A percentile compares a stretch with the other conserved stretches of the same genome.
Evolutionary conservation across 495 filamentous ascomycete species (phyloP).

Genomic region (Neurospora sp.): DNA sequence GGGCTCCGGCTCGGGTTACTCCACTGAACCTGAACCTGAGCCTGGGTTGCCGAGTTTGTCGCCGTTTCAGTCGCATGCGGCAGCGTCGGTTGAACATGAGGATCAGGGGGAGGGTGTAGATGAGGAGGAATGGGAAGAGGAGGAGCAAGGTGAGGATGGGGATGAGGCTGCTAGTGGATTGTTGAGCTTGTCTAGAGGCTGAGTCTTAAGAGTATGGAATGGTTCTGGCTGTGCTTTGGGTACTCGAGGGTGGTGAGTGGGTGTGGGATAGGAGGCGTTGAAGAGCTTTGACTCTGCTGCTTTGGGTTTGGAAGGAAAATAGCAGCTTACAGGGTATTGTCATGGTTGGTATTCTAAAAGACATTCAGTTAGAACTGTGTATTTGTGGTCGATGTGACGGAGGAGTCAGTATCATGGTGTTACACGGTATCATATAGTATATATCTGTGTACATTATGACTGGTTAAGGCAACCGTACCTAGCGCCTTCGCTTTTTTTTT

Average conservation of each 20-base stretch:
- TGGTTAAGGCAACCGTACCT: background rate
- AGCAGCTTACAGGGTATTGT: background rate
- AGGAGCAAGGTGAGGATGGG: constrained; percentile 3
- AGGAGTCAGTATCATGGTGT: background rate
- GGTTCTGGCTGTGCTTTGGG: background rate
- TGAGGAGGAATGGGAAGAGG: background rate
- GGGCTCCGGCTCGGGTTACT: background rate
- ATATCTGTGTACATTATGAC: background rate
- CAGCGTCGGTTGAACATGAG: background rate
- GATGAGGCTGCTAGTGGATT: constrained; percentile 24
- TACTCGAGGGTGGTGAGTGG: background rate
- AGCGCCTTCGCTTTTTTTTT: background rate
- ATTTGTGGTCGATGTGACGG: background rate
- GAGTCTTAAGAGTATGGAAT: background rate
- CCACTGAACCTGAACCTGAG: background rate
- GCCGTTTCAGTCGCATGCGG: background rate
- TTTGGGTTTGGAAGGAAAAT: background rate
- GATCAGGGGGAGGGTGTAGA: background rate
- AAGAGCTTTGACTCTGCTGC: background rate
- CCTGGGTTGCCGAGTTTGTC: background rate
- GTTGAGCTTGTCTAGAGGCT: constrained; percentile 22
- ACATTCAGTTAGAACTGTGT: background rate
- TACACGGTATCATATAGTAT: background rate
- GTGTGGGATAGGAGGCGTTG: background rate
- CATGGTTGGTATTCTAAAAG: background rate